These are phyloP conservation scores for Laguncularia racemosa DNA, from an alignment of 345 rosid species.

Conservation along the genomic window DNA sequence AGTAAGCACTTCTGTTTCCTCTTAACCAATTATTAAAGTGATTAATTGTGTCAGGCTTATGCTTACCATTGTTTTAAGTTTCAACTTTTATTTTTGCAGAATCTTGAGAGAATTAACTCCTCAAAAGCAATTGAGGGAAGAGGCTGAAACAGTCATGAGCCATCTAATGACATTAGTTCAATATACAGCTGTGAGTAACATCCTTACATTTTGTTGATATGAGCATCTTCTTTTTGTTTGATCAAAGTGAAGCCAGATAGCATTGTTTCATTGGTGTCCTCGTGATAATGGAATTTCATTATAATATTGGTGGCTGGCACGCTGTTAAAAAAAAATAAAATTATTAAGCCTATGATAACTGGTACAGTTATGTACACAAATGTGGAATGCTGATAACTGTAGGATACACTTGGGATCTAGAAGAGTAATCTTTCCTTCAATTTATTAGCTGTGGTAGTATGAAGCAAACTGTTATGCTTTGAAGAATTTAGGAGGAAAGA, in stretches of 20 bases:
- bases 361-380: no score
- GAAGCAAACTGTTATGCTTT: no score
- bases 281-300: no score
- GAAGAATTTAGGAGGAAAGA: no score
- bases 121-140: slow-evolving; percentile 61
- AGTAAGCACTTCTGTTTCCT: slow-evolving; percentile 27
- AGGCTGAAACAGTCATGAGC: slow-evolving; percentile 48
- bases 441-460: no score
- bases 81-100: slow-evolving; percentile 23
- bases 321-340: no score
- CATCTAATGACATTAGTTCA: slow-evolving; percentile 70
- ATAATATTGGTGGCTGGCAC: no score
- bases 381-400: no score
- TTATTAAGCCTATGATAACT: no score
- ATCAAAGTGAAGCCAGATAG: not conserved
- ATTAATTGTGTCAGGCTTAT: not conserved
- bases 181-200: slow-evolving; percentile 70
- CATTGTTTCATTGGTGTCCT: no score
- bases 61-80: not conserved
- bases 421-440: no score
- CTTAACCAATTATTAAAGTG: not conserved
- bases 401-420: no score
- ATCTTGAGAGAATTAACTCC: slow-evolving; percentile 59
- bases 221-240: not conserved
- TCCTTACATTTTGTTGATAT: slow-evolving; percentile 1